Percentiles rank a stretch among this genome's conserved stretches.
Evolutionary conservation across 352 stramenopile species (phyloP).

Genomic region (Phytophthora citrophthora): DNA sequence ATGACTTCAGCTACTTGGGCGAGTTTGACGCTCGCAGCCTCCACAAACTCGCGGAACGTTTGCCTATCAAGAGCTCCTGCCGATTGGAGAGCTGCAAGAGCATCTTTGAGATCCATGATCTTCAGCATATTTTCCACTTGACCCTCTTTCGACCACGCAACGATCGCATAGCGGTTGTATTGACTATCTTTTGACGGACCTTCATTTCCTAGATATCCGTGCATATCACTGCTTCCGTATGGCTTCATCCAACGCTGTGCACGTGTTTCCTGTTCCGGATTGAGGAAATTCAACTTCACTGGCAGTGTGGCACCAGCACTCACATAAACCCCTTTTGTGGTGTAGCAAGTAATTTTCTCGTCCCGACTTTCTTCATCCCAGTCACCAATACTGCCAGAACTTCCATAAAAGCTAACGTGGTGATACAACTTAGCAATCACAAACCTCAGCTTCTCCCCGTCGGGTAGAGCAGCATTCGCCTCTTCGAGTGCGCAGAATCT

Average conservation of each 20-base stretch:
- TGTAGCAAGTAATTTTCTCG: background rate
- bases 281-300: constrained; percentile 6
- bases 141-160: background rate
- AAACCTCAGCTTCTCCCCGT: background rate
- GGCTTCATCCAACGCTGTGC: background rate
- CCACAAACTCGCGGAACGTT: constrained; percentile 13
- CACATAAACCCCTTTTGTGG: background rate
- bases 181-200: background rate
- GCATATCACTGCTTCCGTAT: background rate
- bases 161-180: background rate
- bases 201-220: background rate
- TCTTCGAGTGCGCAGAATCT: background rate
- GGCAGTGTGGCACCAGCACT: background rate
- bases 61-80: background rate
- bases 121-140: constrained; percentile 9
- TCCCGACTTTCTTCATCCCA: background rate
- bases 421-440: background rate
- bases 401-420: background rate
- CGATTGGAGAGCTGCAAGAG: constrained; percentile 1
- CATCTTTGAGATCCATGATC: constrained; percentile 6
- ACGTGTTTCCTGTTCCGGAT: background rate
- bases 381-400: background rate
- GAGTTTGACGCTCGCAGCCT: background rate
- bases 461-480: background rate
- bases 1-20: too few species aligned